These are phyloP conservation scores for Geotrichum candidum DNA, from an alignment of 1,139 yeast species.

Conservation along the genomic window DNA sequence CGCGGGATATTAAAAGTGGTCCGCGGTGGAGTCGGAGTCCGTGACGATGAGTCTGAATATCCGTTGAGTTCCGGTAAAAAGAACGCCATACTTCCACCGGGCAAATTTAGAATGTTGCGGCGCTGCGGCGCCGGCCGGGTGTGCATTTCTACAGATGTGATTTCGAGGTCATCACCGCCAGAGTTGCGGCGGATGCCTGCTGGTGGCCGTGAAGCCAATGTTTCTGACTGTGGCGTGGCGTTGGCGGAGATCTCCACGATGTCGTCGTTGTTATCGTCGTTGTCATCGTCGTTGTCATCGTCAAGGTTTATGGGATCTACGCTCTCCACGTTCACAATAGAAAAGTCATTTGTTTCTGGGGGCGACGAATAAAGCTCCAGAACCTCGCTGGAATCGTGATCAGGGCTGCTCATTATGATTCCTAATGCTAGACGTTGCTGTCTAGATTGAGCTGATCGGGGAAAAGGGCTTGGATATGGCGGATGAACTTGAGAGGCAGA, in stretches of 20 bases:
- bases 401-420: background rate
- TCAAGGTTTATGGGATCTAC: background rate
- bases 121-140: background rate
- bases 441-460: no score
- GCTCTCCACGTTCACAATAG: constrained; percentile 4
- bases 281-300: no score
- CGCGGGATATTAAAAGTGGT: background rate
- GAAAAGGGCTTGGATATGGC: no score
- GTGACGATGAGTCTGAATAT: no score
- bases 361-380: constrained; percentile 1
- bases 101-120: background rate
- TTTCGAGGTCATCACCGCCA: background rate
- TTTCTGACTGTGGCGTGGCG: background rate
- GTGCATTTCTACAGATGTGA: background rate
- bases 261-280: constrained; percentile 1
- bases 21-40: background rate
- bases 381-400: background rate
- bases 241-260: background rate
- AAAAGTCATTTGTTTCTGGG: constrained; percentile 3
- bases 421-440: no score
- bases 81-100: background rate
- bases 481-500: no score
- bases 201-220: background rate
- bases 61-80: background rate
- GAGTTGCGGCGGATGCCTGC: background rate